Conservation (phyloP, 257 asterid species). For the Verbascum thapsus region DNA sequence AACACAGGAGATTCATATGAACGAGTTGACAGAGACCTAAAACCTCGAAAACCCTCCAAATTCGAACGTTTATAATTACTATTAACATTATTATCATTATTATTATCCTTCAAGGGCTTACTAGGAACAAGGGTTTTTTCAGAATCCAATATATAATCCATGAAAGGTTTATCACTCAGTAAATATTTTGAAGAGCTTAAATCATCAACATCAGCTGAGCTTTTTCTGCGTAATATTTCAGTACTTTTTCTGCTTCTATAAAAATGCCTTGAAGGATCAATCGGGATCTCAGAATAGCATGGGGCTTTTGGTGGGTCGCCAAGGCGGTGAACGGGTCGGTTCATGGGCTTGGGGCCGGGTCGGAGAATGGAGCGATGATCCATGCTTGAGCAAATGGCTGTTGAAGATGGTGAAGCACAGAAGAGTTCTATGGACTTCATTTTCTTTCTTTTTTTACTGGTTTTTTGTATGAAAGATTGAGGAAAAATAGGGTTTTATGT, state of each 20-base stretch:
- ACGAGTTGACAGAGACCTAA: constrained; percentile 52
- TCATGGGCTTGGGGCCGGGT: constrained; percentile 32
- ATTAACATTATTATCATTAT: background rate
- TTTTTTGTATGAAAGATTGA: background rate
- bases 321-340: constrained; percentile 39
- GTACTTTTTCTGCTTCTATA: constrained; percentile 33
- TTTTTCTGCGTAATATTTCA: constrained; percentile 52
- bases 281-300: constrained; percentile 63
- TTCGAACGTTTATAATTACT: constrained; percentile 27
- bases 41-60: constrained; percentile 29
- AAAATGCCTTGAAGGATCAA: constrained; percentile 50
- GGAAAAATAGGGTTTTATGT: background rate
- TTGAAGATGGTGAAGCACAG: constrained; percentile 85
- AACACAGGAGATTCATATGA: constrained; percentile 43
- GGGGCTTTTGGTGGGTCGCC: constrained; percentile 44
- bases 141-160: constrained; percentile 33
- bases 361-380: constrained; percentile 61
- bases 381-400: constrained; percentile 85
- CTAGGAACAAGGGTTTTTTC: constrained; percentile 34
- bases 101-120: constrained; percentile 13
- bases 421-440: constrained; percentile 78
- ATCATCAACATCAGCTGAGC: constrained; percentile 66
- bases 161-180: constrained; percentile 49
- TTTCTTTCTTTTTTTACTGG: background rate
- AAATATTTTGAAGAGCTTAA: constrained; percentile 46